Evolutionary conservation across 495 filamentous ascomycete genomes (phyloP), one percentile per base, ranked within the genome.

Genomic region (Apodospora peruviana): DNA sequence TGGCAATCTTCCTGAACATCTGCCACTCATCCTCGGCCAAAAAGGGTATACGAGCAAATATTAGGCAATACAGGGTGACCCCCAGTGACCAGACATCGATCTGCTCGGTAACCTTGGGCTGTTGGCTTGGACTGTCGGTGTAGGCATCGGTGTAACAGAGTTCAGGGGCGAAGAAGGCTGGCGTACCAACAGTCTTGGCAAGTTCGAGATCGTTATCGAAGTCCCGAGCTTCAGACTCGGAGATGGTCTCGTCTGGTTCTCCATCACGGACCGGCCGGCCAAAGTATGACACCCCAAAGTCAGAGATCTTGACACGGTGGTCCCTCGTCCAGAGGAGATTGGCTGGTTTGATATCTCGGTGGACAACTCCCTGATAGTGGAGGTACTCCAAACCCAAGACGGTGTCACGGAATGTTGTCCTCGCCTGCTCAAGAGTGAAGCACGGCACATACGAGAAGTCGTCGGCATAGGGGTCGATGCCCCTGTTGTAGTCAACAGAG

Each of bases 1-100:
- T 91, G 7, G 88, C 87, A 55, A 99, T 97, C 42, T 82, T 83
- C 55, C 83, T 79, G 66, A 96, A 96, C 69, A 99, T 84, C 52
- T 82, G 83, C 67, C 84, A 97, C 57, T 95, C 89, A 59, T 91
- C 87, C 55, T 91, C 82, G 34, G 88, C 89, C 49, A 94, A 79
- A 64, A 97, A 99, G 1, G 93, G 93, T 21, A 95, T 81, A 18
- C 93, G 87, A 9, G 90, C 93, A 59, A 84, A 99, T 29, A 99
- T 79, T 64, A 99, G 81, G 57, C 91, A 94, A 67, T 95, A 99
- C 1, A 99, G 77, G 0, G 93, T 99, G 16, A 97, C 88, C 14
- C 93, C 93, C 18, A 99, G 71, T 18, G 94, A 95, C 91, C 93
- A 99, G 18, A 99, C 86, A 59, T 99, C 93, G 61, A 99, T 96